Conservation (phyloP, 495 filamentous ascomycete species). For the Parachaetomium inaequale region DNA sequence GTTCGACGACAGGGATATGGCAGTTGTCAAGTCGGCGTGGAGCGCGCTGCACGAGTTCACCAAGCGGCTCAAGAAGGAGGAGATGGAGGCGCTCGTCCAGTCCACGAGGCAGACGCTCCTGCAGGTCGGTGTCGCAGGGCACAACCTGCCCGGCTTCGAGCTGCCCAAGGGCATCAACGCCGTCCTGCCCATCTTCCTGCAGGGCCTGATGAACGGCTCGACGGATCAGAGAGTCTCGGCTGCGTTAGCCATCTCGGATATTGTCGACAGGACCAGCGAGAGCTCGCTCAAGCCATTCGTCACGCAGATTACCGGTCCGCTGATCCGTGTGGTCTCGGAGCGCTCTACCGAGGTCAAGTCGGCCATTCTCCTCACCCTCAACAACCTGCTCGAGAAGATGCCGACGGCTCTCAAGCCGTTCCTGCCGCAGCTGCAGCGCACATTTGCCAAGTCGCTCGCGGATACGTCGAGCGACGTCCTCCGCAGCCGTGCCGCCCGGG, state of each 20-base stretch:
- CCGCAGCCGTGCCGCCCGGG: slow-evolving; percentile 87
- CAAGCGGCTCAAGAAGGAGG: slow-evolving; percentile 86
- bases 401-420: slow-evolving; percentile 94
- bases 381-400: slow-evolving; percentile 95
- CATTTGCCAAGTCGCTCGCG: slow-evolving; percentile 91
- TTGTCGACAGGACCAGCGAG: slow-evolving; percentile 83
- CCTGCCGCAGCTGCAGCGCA: slow-evolving; percentile 91
- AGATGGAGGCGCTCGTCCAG: slow-evolving; percentile 91
- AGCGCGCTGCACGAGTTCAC: slow-evolving; percentile 82
- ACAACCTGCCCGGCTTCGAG: slow-evolving; percentile 81
- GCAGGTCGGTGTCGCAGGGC: slow-evolving; percentile 82
- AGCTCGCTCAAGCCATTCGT: slow-evolving; percentile 88
- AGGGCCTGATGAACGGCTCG: slow-evolving; percentile 94
- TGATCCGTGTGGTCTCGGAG: slow-evolving; percentile 96
- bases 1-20: slow-evolving; percentile 79
- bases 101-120: slow-evolving; percentile 80
- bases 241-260: slow-evolving; percentile 89
- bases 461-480: slow-evolving; percentile 89
- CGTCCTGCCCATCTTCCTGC: slow-evolving; percentile 92
- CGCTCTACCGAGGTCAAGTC: slow-evolving; percentile 92
- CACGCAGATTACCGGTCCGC: slow-evolving; percentile 93
- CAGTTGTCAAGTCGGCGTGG: slow-evolving; percentile 92
- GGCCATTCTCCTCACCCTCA: slow-evolving; percentile 89
- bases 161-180: slow-evolving; percentile 97
- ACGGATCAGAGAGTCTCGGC: slow-evolving; percentile 86